Percentiles rank a stretch among this genome's conserved stretches.
Evolutionary conservation across 1,139 yeast genomes (phyloP).

Genomic region (Pneumocystis sp.): DNA sequence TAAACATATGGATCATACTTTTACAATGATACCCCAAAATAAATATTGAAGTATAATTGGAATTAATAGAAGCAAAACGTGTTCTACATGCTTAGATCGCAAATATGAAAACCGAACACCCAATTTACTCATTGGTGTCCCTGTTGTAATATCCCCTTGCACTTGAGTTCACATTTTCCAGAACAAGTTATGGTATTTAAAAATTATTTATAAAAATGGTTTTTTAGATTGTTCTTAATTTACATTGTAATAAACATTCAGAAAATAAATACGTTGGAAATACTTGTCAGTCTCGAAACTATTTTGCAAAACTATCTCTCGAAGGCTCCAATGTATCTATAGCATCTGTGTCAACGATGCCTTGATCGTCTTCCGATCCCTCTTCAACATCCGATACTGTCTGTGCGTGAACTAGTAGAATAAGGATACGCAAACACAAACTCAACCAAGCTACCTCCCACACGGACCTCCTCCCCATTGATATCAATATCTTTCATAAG

Average conservation of each 20-base stretch:
- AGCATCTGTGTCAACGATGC: background rate
- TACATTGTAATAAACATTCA: no score
- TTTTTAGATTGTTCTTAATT: no score
- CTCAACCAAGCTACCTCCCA: background rate
- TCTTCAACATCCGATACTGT: background rate
- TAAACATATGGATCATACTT: background rate
- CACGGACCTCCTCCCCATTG: slow-evolving; percentile 1
- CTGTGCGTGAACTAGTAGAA: background rate
- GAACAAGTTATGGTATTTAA: no score
- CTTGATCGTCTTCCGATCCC: background rate
- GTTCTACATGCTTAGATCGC: no score
- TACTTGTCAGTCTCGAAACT: background rate
- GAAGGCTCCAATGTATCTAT: background rate
- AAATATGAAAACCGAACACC: no score
- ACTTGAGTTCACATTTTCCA: no score
- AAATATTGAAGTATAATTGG: background rate
- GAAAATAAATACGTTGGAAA: background rate
- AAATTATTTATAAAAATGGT: no score
- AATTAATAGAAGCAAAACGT: background rate
- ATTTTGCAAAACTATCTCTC: background rate
- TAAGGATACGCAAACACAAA: background rate
- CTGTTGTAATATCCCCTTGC: no score
- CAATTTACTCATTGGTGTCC: no score
- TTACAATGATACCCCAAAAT: background rate
- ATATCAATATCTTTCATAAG: slow-evolving; percentile 77